Conservation (phyloP, 2,329 filamentous ascomycete species). For the Verticillium longisporum region DNA sequence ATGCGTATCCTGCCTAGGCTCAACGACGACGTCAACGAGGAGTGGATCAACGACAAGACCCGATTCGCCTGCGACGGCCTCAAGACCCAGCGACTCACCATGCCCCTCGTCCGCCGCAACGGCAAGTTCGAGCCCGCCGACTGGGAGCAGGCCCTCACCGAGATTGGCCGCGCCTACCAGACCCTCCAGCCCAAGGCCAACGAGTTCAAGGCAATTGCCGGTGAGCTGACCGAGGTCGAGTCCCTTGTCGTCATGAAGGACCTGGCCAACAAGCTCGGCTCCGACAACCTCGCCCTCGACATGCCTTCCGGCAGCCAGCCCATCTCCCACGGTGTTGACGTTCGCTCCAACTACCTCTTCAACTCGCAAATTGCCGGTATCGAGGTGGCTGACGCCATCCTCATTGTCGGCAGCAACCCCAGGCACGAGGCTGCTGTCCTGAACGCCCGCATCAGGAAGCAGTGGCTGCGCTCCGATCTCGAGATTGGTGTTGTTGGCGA, state of each 20-base stretch:
- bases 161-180: slow-evolving; percentile 76
- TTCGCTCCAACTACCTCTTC: slow-evolving; percentile 92
- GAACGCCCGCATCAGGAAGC: slow-evolving; percentile 95
- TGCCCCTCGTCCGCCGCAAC: slow-evolving; percentile 79
- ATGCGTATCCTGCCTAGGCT: slow-evolving; percentile 90
- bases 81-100: slow-evolving; percentile 92
- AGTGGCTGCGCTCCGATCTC: slow-evolving; percentile 92
- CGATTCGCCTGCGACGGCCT: slow-evolving; percentile 94
- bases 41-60: slow-evolving; percentile 99
- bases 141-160: slow-evolving; percentile 91
- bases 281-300: slow-evolving; percentile 91
- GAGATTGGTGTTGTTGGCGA: slow-evolving; percentile 90
- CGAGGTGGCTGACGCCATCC: slow-evolving; percentile 86
- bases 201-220: slow-evolving; percentile 93
- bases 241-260: slow-evolving; percentile 96
- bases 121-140: slow-evolving; percentile 87
- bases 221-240: slow-evolving; percentile 86
- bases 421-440: slow-evolving; percentile 91
- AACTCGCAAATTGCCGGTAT: slow-evolving; percentile 93
- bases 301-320: slow-evolving; percentile 78
- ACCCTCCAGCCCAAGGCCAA: slow-evolving; percentile 77
- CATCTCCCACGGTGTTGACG: slow-evolving; percentile 84
- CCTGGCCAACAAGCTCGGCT: slow-evolving; percentile 90
- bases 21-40: slow-evolving; percentile 97
- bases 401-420: slow-evolving; percentile 92